Percentiles rank a stretch among this genome's conserved stretches.
These are phyloP conservation scores for Salix viminalis DNA, from an alignment of 345 rosid species.

Conservation along the genomic window DNA sequence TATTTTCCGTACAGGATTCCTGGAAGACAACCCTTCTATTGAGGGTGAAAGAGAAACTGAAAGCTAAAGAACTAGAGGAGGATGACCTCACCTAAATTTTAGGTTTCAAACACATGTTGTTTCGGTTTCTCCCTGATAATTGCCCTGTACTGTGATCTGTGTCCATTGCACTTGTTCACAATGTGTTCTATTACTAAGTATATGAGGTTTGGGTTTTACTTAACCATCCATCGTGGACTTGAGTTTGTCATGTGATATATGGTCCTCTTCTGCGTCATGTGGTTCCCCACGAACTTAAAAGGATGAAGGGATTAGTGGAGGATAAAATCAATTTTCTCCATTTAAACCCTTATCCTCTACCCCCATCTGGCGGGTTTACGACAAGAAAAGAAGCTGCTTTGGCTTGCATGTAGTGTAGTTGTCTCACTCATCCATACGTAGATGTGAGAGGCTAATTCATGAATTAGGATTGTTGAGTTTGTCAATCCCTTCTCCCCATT, in stretches of 20 bases:
- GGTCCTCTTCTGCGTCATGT: neutral
- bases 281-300: neutral
- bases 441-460: neutral
- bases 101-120: constrained; percentile 6
- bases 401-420: neutral
- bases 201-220: constrained; percentile 16
- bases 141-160: constrained; percentile 7
- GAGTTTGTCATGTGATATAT: constrained; percentile 10
- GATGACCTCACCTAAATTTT: constrained; percentile 83
- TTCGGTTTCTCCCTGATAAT: constrained; percentile 23
- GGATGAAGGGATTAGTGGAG: neutral
- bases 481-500: neutral
- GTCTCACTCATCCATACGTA: neutral
- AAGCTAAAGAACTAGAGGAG: constrained; percentile 90
- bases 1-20: constrained; percentile 49
- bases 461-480: neutral
- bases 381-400: neutral
- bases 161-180: neutral
- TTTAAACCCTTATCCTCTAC: neutral
- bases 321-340: neutral
- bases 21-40: constrained; percentile 94
- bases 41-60: constrained; percentile 97
- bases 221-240: neutral
- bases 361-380: neutral
- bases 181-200: constrained; percentile 2